Evolutionary conservation across 2,329 filamentous ascomycete genomes (phyloP), one percentile per base, ranked within the genome.

Genomic region (Neonectria punicea): DNA sequence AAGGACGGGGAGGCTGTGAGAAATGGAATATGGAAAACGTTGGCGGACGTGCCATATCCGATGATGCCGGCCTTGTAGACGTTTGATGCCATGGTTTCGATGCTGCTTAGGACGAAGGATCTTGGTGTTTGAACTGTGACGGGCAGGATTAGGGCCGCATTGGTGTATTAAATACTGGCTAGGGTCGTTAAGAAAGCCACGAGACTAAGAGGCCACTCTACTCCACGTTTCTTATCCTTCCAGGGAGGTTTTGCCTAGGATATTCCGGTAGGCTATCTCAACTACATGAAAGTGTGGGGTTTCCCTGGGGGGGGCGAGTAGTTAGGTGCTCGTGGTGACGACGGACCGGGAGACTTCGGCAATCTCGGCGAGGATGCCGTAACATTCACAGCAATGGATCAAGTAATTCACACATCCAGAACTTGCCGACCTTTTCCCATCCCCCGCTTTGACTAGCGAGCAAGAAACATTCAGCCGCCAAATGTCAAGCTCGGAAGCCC

Each of bases 291-390:
- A 5, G 36, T 41, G 36, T 5, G 36, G 36, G 36, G 36, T 16
- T n/a, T 41, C 14, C 34, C 6, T 5, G 34, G 34, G 8, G 25
- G 9, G 14, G 22, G 22, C 22, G 22, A 4, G 22, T 22, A 22
- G 22, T 22, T 22, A 22, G 22, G 25, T 30, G 25, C 46, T 49
- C 25, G 25, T 32, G 46, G 25, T n/a, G 5, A 30, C 10, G 8
- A 5, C 1, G 16, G 14, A 30, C 34, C 30, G 18, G 2, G 32
- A 36, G 39, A 16, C 13, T 22, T 58, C 55, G 43, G 55, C 43
- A 57, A 57, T 4, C 28, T 49, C 44, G 55, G 55, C 55, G 55
- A 49, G 3, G 55, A 49, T 50, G 30, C 44, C 55, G 51, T 9
- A 20, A 41, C 16, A 41, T 16, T n/a, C n/a, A 5, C 13, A n/a